Percentiles rank a stretch among this genome's conserved stretches.
phyloP scores from a whole-genome alignment of 2,329 filamentous ascomycete genomes.

The Colletotrichum sp. region DNA sequence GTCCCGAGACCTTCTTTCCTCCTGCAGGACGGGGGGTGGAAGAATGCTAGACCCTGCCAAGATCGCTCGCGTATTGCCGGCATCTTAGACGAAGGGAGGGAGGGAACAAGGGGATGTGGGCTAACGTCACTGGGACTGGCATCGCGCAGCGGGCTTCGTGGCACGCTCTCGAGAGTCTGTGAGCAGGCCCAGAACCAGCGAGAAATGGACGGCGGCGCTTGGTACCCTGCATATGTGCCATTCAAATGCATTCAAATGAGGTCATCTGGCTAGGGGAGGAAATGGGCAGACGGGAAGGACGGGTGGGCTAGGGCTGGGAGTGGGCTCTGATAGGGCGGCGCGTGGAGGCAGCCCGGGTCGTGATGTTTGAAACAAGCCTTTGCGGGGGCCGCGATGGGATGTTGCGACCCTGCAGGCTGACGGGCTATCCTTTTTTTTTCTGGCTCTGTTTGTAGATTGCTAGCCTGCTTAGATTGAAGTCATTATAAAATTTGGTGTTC shows the following conservation, averaged over 20 bases:
- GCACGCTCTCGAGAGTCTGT: neutral
- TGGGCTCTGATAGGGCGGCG: neutral
- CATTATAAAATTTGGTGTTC: neutral
- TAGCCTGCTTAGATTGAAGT: neutral
- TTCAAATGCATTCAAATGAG: slow-evolving; percentile 7
- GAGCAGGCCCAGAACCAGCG: neutral
- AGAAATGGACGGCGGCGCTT: neutral
- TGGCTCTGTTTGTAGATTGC: neutral
- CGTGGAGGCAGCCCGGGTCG: neutral
- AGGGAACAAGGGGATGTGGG: neutral
- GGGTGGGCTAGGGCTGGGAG: neutral
- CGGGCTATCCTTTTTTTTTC: neutral
- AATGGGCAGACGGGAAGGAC: neutral
- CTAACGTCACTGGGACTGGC: slow-evolving; percentile 9
- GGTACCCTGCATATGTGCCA: neutral
- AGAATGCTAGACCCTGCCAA: slow-evolving; percentile 12
- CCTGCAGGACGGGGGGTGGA: neutral
- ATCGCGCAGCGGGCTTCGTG: slow-evolving; percentile 1
- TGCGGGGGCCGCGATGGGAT: neutral
- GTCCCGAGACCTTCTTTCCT: neutral
- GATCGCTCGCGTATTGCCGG: neutral
- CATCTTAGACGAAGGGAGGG: neutral
- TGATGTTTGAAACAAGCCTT: slow-evolving; percentile 20
- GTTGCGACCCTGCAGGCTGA: neutral
- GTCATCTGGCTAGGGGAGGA: slow-evolving; percentile 1